phyloP scores from a whole-genome alignment of 805 yeast genomes.

The Alloascoidea africana region DNA sequence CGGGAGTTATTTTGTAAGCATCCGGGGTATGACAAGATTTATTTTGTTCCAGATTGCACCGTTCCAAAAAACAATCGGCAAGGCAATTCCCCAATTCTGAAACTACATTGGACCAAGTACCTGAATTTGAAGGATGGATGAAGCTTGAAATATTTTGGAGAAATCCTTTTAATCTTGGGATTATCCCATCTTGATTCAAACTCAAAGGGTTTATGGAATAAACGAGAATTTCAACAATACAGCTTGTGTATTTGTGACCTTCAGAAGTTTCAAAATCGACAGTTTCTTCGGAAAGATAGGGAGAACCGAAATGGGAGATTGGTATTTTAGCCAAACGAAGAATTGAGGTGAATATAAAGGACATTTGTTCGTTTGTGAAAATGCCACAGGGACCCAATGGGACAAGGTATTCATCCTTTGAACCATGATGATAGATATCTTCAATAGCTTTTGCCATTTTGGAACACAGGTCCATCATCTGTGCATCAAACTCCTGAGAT shows the following conservation, averaged over 20 bases:
- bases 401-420: conserved; percentile 17
- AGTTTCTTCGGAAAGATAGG: conserved; percentile 15
- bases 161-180: conserved; percentile 36
- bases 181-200: conserved; percentile 29
- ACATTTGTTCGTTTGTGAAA: conserved; percentile 45
- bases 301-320: conserved; percentile 28
- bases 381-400: conserved; percentile 42
- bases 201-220: conserved; percentile 29
- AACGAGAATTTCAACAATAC: conserved; percentile 37
- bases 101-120: conserved; percentile 69
- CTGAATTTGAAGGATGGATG: conserved; percentile 87
- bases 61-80: conserved; percentile 19
- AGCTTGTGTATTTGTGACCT: conserved; percentile 13
- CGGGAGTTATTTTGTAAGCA: conserved; percentile 15
- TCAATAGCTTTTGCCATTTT: conserved; percentile 34
- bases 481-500: conserved; percentile 40
- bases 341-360: conserved; percentile 35
- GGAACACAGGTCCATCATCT: conserved; percentile 50
- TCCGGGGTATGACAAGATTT: conserved; percentile 15
- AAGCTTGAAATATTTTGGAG: conserved; percentile 65
- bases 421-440: conserved; percentile 19
- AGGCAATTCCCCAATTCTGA: conserved; percentile 50
- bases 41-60: conserved; percentile 20
- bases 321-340: conserved; percentile 28
- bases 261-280: conserved; percentile 8